Evolutionary conservation across 2,329 filamentous ascomycete species (phyloP).

Genomic region (Colletotrichum falcatum): DNA sequence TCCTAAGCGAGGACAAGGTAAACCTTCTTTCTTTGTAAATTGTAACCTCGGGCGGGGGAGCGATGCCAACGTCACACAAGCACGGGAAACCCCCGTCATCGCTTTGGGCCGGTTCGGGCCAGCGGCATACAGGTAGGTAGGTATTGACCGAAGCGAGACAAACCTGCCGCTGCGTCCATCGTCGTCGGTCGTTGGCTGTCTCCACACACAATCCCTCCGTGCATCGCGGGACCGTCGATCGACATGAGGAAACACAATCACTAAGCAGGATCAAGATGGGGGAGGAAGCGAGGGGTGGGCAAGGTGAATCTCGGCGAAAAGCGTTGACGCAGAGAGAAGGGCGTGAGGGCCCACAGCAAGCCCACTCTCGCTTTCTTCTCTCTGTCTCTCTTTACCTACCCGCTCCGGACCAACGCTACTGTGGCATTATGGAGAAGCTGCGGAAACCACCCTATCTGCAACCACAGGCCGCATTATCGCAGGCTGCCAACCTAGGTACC

Average conservation of each 20-base stretch:
- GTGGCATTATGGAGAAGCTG: slow-evolving; percentile 21
- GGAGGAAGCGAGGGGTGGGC: background rate
- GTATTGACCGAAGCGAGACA: slow-evolving; percentile 24
- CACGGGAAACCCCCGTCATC: background rate
- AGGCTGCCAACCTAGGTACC: background rate
- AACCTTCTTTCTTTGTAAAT: background rate
- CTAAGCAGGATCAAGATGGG: background rate
- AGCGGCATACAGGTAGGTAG: slow-evolving; percentile 12
- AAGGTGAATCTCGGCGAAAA: slow-evolving; percentile 25
- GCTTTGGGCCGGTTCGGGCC: slow-evolving; percentile 9
- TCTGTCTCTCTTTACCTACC: background rate
- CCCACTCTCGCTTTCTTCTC: background rate
- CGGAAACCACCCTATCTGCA: slow-evolving; percentile 33
- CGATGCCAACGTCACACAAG: background rate
- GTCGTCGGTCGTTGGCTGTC: background rate
- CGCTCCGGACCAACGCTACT: slow-evolving; percentile 24
- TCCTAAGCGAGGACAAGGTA: background rate
- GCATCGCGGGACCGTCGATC: slow-evolving; percentile 13
- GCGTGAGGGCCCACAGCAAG: slow-evolving; percentile 10
- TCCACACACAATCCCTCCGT: slow-evolving; percentile 1
- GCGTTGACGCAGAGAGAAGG: slow-evolving; percentile 5
- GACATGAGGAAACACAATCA: slow-evolving; percentile 12
- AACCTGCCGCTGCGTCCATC: background rate
- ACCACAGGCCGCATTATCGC: slow-evolving; percentile 20
- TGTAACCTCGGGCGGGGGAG: background rate